Conservation (phyloP, 768 basidiomycete genomes). For the Wakefieldia striispora region DNA sequence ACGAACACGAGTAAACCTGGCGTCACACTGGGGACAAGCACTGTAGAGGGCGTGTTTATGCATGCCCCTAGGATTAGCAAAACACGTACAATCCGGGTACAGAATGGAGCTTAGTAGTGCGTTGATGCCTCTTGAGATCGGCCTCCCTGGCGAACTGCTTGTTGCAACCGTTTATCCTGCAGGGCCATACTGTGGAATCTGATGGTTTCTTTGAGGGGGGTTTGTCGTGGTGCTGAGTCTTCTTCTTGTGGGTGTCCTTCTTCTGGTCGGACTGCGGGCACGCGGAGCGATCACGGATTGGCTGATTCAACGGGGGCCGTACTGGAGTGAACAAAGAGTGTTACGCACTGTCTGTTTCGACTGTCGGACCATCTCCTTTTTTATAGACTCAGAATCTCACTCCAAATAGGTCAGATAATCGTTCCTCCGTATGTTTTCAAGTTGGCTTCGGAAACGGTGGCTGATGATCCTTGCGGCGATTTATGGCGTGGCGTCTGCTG, state of each 20-base stretch:
- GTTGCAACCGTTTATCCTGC: constrained; percentile 77
- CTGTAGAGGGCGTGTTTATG: constrained; percentile 35
- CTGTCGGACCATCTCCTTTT: constrained; percentile 30
- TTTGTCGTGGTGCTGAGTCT: constrained; percentile 39
- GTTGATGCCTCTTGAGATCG: constrained; percentile 77
- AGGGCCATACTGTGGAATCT: constrained; percentile 66
- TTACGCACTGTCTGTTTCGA: constrained; percentile 35
- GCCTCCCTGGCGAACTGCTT: constrained; percentile 83
- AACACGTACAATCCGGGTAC: constrained; percentile 65
- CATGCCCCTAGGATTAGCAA: constrained; percentile 13
- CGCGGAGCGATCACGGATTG: constrained; percentile 10
- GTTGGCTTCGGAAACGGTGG: constrained; percentile 23
- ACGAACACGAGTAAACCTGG: constrained; percentile 75
- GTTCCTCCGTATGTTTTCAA: constrained; percentile 11
- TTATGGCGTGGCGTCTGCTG: constrained; percentile 26
- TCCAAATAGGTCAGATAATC: not conserved
- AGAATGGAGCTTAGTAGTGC: constrained; percentile 76
- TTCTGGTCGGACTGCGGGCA: constrained; percentile 38
- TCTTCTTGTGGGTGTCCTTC: constrained; percentile 42
- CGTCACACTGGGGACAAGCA: constrained; percentile 77
- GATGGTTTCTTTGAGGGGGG: constrained; percentile 49
- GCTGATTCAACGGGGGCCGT: constrained; percentile 19
- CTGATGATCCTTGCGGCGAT: constrained; percentile 26
- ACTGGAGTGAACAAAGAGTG: constrained; percentile 12
- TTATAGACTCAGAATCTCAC: constrained; percentile 18